A percentile compares a stretch with the other conserved stretches of the same genome.
Conservation (phyloP, 345 rosid species). For the Noccaea caerulescens region DNA sequence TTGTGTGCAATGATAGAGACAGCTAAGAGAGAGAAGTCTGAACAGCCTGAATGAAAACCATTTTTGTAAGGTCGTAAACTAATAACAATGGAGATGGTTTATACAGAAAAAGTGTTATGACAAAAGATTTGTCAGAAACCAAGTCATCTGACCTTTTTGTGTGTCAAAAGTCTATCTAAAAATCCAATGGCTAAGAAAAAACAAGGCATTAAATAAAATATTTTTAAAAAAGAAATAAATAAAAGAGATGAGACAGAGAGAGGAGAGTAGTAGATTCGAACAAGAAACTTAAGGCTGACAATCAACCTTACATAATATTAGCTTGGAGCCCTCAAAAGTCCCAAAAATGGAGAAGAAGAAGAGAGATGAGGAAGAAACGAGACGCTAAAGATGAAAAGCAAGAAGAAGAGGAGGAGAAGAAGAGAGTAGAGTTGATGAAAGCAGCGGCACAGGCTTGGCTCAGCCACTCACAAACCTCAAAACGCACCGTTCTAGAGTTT, state of each 20-base stretch:
- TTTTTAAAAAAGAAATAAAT: not conserved
- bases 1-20: constrained; percentile 73
- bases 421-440: constrained; percentile 67
- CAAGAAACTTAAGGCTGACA: constrained; percentile 46
- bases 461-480: constrained; percentile 53
- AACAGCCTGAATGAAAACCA: constrained; percentile 58
- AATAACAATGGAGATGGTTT: constrained; percentile 7
- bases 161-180: not conserved
- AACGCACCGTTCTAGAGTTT: constrained; percentile 52
- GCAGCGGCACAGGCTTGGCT: constrained; percentile 94
- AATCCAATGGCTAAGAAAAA: constrained; percentile 29
- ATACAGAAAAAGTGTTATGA: constrained; percentile 8
- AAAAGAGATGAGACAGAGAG: constrained; percentile 22
- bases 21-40: constrained; percentile 68
- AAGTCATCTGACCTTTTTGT: not conserved
- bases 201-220: not conserved
- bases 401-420: constrained; percentile 40
- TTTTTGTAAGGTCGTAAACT: constrained; percentile 29
- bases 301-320: constrained; percentile 17
- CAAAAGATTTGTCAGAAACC: not conserved
- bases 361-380: constrained; percentile 42
- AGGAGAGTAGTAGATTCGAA: constrained; percentile 15
- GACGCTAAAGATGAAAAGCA: constrained; percentile 47
- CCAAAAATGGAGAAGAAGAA: constrained; percentile 20
- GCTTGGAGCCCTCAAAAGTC: constrained; percentile 8